These are phyloP conservation scores for Pyrenopolyporus hunteri DNA, from an alignment of 495 filamentous ascomycete species.

Conservation along the genomic window DNA sequence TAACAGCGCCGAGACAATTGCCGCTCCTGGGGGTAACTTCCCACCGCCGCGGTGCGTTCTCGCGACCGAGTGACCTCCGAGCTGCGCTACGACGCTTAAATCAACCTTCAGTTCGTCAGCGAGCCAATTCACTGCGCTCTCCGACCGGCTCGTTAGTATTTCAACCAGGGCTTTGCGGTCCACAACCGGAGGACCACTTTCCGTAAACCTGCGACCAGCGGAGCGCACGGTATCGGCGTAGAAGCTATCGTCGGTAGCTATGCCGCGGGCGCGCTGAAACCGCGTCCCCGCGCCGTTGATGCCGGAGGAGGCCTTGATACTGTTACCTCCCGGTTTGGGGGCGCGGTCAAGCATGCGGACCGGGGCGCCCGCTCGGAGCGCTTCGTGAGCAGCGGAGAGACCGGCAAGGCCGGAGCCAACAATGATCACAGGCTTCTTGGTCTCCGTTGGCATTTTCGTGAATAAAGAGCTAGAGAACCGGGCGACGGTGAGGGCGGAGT, in stretches of 20 bases:
- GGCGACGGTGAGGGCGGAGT: constrained; percentile 2
- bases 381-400: constrained; percentile 55
- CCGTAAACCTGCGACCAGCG: constrained; percentile 44
- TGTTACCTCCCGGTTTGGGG: constrained; percentile 64
- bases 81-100: constrained; percentile 57
- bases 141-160: constrained; percentile 48
- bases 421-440: constrained; percentile 48
- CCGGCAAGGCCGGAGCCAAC: constrained; percentile 61
- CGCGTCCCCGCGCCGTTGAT: constrained; percentile 65
- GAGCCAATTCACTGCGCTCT: constrained; percentile 58
- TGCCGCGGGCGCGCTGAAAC: constrained; percentile 49
- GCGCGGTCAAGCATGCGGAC: constrained; percentile 61
- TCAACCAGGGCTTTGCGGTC: constrained; percentile 52
- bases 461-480: constrained; percentile 10
- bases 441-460: neutral
- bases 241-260: constrained; percentile 48
- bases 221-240: constrained; percentile 60
- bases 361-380: constrained; percentile 50
- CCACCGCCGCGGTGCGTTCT: constrained; percentile 62
- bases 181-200: constrained; percentile 10
- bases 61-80: constrained; percentile 59
- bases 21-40: constrained; percentile 57
- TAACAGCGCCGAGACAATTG: constrained; percentile 59
- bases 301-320: constrained; percentile 66
- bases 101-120: constrained; percentile 58